Percentiles rank a stretch among this genome's conserved stretches.
These are phyloP conservation scores for Aspergillus hiratsukae DNA, from an alignment of 2,329 filamentous ascomycete genomes.

Conservation along the genomic window DNA sequence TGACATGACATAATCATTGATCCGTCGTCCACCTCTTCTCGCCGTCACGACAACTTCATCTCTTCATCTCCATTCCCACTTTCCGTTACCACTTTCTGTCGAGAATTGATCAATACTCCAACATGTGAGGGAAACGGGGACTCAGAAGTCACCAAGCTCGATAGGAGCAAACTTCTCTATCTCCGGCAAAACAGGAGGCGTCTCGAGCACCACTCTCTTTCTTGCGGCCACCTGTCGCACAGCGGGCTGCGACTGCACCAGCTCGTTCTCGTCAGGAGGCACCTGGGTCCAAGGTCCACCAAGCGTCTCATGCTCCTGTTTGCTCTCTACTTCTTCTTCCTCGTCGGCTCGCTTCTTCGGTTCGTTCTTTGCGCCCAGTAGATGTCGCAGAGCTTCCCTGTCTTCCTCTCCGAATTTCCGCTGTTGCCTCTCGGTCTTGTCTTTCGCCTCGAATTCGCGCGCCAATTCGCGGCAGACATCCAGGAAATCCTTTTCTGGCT, in stretches of 20 bases:
- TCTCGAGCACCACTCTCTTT: neutral
- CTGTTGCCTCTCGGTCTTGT: neutral
- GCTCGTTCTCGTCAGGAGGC: neutral
- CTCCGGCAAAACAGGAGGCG: neutral
- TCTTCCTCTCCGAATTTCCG: neutral
- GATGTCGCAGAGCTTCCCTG: neutral
- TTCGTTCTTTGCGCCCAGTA: neutral
- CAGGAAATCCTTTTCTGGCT: slow-evolving; percentile 12
- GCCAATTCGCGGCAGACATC: neutral
- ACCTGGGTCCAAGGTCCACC: neutral
- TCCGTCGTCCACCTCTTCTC: neutral
- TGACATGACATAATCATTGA: slow-evolving; percentile 10
- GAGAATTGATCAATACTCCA: neutral
- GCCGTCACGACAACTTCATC: neutral
- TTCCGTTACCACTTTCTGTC: neutral
- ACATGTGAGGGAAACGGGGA: neutral
- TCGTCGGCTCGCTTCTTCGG: neutral
- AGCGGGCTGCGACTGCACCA: neutral
- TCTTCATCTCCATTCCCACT: neutral
- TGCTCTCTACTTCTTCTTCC: neutral
- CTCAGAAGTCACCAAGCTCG: neutral
- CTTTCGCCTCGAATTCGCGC: neutral
- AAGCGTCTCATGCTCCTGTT: neutral
- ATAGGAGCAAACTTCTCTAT: neutral
- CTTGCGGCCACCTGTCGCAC: neutral